Evolutionary conservation across 2,329 filamentous ascomycete species (phyloP).

Genomic region (Pyricularia pennisetigena): DNA sequence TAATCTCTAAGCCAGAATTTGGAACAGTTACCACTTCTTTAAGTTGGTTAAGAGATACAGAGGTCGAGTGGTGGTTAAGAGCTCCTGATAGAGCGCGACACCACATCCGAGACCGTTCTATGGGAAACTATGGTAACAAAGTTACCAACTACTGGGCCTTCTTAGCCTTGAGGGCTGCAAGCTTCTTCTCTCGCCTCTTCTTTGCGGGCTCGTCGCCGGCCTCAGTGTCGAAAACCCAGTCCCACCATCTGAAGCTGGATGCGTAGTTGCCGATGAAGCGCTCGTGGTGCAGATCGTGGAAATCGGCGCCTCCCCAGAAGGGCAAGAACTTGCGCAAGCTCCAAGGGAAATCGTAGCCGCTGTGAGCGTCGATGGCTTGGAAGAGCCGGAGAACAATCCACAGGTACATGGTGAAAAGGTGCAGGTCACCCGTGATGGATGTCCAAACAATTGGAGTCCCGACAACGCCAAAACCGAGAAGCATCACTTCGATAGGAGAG

Average conservation of each 20-base stretch:
- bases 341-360: constrained; percentile 98
- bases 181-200: constrained; percentile 70
- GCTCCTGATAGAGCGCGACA: neutral
- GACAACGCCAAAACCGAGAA: constrained; percentile 81
- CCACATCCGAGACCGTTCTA: neutral
- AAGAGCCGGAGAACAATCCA: constrained; percentile 92
- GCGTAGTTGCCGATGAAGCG: constrained; percentile 98
- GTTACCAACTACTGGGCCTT: constrained; percentile 48
- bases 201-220: constrained; percentile 79
- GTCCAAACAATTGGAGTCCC: constrained; percentile 77
- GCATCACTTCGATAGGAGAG: constrained; percentile 93
- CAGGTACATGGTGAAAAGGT: constrained; percentile 94
- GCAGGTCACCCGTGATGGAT: constrained; percentile 72
- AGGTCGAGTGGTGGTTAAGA: neutral
- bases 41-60: neutral
- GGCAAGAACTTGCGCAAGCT: constrained; percentile 84
- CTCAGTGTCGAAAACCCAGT: constrained; percentile 88
- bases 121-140: neutral
- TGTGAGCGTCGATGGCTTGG: constrained; percentile 97
- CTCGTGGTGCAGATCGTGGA: constrained; percentile 97
- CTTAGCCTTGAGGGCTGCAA: constrained; percentile 53
- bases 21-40: neutral
- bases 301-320: constrained; percentile 94
- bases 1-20: neutral
- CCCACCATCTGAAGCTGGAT: constrained; percentile 99